Evolutionary conservation across 2,329 filamentous ascomycete species (phyloP).

Genomic region (Pseudocercospora musae): DNA sequence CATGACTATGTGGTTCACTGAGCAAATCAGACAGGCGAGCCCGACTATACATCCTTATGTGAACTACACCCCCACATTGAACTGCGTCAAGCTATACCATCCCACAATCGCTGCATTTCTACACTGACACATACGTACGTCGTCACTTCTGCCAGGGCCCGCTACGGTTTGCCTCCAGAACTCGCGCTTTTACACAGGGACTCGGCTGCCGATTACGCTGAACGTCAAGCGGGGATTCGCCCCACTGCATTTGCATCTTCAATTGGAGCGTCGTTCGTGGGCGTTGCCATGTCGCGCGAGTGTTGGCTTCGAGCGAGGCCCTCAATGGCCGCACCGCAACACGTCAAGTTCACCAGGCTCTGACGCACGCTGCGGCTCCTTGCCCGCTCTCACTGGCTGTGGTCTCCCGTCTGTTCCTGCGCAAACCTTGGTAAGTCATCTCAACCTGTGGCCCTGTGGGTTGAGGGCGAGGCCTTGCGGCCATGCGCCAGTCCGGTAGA

Average conservation of each 20-base stretch:
- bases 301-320: background rate
- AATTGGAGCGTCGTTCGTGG: conserved; percentile 6
- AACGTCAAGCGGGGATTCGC: conserved; percentile 4
- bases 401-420: background rate
- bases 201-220: conserved; percentile 3
- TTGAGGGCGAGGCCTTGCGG: background rate
- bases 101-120: background rate
- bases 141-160: background rate
- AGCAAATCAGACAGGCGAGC: conserved; percentile 1
- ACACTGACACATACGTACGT: background rate
- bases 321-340: background rate
- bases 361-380: background rate
- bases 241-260: conserved; percentile 9
- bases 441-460: conserved; percentile 16
- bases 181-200: background rate
- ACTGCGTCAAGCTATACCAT: background rate
- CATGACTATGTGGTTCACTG: background rate
- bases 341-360: background rate
- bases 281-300: conserved; percentile 1
- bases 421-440: background rate
- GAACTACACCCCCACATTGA: background rate
- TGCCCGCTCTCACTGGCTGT: conserved; percentile 1
- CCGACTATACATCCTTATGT: conserved; percentile 2
- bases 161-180: background rate
- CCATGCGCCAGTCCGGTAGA: background rate